Percentiles rank a stretch among this genome's conserved stretches.
These are phyloP conservation scores for Ilyonectria robusta DNA, from an alignment of 2,329 filamentous ascomycete genomes.

Conservation along the genomic window DNA sequence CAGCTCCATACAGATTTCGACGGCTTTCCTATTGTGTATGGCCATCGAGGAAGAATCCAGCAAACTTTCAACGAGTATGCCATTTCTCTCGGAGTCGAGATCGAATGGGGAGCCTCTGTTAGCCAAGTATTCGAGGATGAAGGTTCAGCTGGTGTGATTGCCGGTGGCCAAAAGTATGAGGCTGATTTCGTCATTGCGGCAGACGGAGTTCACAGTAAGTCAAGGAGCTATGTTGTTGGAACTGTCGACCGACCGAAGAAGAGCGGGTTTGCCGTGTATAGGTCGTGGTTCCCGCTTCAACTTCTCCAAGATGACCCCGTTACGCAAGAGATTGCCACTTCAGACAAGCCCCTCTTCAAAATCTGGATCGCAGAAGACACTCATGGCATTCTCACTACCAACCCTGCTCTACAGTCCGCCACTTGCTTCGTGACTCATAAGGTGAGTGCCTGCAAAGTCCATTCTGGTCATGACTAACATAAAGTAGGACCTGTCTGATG, in stretches of 20 bases:
- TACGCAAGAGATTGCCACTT: not conserved
- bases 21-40: conserved; percentile 10
- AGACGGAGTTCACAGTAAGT: conserved; percentile 22
- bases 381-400: conserved; percentile 17
- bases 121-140: not conserved
- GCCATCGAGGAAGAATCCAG: conserved; percentile 8
- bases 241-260: conserved; percentile 9
- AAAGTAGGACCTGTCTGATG: conserved; percentile 5
- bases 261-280: conserved; percentile 19
- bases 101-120: not conserved
- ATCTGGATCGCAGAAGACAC: conserved; percentile 20
- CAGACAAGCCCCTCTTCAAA: not conserved
- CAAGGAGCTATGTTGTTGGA: conserved; percentile 9
- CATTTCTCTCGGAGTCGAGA: conserved; percentile 3
- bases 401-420: not conserved
- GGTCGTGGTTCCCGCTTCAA: conserved; percentile 16
- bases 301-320: conserved; percentile 1
- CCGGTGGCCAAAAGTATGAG: not conserved
- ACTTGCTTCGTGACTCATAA: conserved; percentile 25
- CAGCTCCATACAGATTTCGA: conserved; percentile 9
- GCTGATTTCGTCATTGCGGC: conserved; percentile 18
- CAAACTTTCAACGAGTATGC: conserved; percentile 6
- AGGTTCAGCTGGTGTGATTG: not conserved
- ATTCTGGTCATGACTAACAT: not conserved
- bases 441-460: not conserved